Base-by-base conservation (phyloP, 345 rosid species). In the Kandelia obovata region DNA sequence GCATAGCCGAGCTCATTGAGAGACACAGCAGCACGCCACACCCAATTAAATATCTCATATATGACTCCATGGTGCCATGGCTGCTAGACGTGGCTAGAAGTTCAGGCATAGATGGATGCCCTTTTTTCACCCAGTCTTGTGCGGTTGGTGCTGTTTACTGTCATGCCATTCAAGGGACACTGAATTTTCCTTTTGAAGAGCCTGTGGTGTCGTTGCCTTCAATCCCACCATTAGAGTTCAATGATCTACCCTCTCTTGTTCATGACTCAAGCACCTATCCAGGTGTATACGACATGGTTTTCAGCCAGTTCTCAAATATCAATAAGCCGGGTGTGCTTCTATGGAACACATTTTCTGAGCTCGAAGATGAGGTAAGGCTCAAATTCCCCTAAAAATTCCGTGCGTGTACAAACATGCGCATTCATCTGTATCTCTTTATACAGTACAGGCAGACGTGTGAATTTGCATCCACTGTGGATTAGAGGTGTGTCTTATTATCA, bases 61-160 rank as follows among this genome's bases (percentile, higher is more conserved):
- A 85, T 5, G 92, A 87, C 53, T 77, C 89, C 0, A 31, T 58
- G 34, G 65, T 81, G 65, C 87, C 89, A 0, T 85, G 92, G 92
- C 81, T 72, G 31, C 66, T 85, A 56, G 82, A 78, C n/a, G 35
- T 80, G 62, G 92, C 89, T 2, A 78, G 70, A 34, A 32, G 21
- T 5, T 58, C 51, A 7, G 92, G 87, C 9, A 7, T 83, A 0
- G 49, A 5, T 0, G 87, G 77, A 64, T 86, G 80, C 63, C 58
- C 59, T 0, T 81, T 87, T n/a, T 83, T 79, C 77, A 87, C 89
- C 32, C 85, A 85, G 32, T 73, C 77, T 32, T 83, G 82, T 20
- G 76, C 83, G 7, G 89, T 87, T 56, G 34, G 63, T 47, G 64
- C 67, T 28, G 51, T 83, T 16, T 87, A 81, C 72, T 77, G 75